These are phyloP conservation scores for Pyricularia sp. DNA, from an alignment of 2,329 filamentous ascomycete species.

Conservation along the genomic window DNA sequence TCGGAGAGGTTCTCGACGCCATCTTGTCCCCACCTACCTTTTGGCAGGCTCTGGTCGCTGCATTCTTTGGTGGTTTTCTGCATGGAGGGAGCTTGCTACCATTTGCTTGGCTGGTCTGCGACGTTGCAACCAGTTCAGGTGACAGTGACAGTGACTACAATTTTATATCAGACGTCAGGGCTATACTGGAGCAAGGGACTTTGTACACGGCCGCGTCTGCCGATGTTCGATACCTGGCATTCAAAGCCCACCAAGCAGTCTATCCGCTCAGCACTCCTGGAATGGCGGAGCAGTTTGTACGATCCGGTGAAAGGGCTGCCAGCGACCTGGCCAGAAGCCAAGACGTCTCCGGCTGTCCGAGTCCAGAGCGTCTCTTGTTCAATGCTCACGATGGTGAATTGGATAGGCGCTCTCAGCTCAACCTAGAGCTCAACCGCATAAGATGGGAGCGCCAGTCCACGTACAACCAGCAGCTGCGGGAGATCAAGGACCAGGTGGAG, in stretches of 20 bases:
- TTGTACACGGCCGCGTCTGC: neutral
- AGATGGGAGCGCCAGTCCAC: constrained; percentile 31
- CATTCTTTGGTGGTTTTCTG: constrained; percentile 20
- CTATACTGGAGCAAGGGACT: neutral
- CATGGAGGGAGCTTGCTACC: constrained; percentile 18
- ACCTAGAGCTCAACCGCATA: constrained; percentile 40
- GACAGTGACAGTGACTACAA: constrained; percentile 15
- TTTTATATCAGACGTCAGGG: neutral
- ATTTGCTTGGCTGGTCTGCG: constrained; percentile 15
- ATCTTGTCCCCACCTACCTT: constrained; percentile 43
- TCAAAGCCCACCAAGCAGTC: neutral
- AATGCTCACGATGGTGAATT: constrained; percentile 30
- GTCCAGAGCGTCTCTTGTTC: constrained; percentile 52
- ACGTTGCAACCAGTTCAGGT: constrained; percentile 10
- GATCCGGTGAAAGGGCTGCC: constrained; percentile 60
- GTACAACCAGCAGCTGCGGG: constrained; percentile 34
- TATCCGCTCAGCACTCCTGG: neutral
- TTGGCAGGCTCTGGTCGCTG: constrained; percentile 37
- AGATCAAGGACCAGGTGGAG: constrained; percentile 45
- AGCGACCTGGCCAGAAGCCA: constrained; percentile 59
- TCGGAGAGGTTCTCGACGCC: constrained; percentile 33
- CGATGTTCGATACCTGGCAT: neutral
- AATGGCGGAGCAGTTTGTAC: neutral
- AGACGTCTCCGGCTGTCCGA: constrained; percentile 55
- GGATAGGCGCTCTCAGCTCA: constrained; percentile 31